These are phyloP conservation scores for Thielaviopsis ethacetica DNA, from an alignment of 2,329 filamentous ascomycete genomes.

Conservation along the genomic window DNA sequence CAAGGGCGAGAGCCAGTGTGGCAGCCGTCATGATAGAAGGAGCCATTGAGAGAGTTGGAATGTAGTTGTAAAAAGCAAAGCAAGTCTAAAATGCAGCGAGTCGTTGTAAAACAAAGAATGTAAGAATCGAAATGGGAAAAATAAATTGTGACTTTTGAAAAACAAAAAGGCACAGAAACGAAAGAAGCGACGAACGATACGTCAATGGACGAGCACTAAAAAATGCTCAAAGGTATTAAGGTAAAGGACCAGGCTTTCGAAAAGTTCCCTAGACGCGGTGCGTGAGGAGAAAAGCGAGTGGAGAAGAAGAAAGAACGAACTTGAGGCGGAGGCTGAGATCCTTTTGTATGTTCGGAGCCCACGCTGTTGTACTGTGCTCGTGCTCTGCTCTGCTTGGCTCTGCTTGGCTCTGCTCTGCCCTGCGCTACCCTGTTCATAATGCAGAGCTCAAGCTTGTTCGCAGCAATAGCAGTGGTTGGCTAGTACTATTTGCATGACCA, in stretches of 20 bases:
- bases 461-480: too few relatives aligned
- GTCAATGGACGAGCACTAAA: background rate
- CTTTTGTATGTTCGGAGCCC: background rate
- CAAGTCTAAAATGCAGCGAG: background rate
- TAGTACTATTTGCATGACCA: background rate
- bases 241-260: background rate
- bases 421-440: too few relatives aligned
- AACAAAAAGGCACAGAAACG: background rate
- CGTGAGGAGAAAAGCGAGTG: background rate
- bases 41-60: background rate
- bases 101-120: background rate
- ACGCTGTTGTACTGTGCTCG: too few relatives aligned
- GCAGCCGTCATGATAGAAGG: slow-evolving; percentile 2
- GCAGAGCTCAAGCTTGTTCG: too few relatives aligned
- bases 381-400: too few relatives aligned
- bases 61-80: background rate
- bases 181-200: background rate
- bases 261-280: background rate
- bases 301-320: background rate
- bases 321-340: background rate
- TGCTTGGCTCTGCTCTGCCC: too few relatives aligned
- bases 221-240: background rate
- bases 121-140: background rate
- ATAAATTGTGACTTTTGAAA: background rate
- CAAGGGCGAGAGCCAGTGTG: background rate